phyloP scores from a whole-genome alignment of 768 basidiomycete species.

The Dacryopinax spathularia region DNA sequence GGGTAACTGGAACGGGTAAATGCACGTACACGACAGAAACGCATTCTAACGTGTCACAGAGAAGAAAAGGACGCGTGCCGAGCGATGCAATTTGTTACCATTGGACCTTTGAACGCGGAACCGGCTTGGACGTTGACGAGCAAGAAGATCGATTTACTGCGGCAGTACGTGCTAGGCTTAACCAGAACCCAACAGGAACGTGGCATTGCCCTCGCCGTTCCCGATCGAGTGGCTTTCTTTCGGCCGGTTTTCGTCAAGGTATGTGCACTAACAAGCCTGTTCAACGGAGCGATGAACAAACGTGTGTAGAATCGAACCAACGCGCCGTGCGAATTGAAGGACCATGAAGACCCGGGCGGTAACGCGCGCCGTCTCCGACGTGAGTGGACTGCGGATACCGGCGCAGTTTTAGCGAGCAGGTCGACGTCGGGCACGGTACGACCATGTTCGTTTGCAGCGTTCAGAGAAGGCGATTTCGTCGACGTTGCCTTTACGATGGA shows the following conservation, averaged over 20 bases:
- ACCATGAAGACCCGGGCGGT: background rate
- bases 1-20: background rate
- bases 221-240: background rate
- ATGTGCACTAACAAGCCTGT: background rate
- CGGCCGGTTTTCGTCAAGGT: background rate
- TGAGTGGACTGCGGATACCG: background rate
- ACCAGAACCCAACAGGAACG: too few relatives aligned
- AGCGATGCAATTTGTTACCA: background rate
- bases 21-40: background rate
- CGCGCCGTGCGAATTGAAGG: background rate
- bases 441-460: background rate
- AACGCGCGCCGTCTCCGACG: background rate
- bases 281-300: background rate
- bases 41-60: background rate
- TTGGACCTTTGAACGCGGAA: background rate
- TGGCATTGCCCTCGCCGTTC: too few relatives aligned
- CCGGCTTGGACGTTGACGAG: background rate
- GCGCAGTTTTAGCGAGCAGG: background rate
- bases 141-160: background rate
- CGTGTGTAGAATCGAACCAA: background rate
- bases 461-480: background rate
- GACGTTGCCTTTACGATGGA: background rate
- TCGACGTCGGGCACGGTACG: background rate
- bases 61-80: background rate
- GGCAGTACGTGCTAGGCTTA: background rate